A percentile compares a stretch with the other conserved stretches of the same genome.
Evolutionary conservation across 2,329 filamentous ascomycete genomes (phyloP).

Genomic region (Aureobasidium subglaciale): DNA sequence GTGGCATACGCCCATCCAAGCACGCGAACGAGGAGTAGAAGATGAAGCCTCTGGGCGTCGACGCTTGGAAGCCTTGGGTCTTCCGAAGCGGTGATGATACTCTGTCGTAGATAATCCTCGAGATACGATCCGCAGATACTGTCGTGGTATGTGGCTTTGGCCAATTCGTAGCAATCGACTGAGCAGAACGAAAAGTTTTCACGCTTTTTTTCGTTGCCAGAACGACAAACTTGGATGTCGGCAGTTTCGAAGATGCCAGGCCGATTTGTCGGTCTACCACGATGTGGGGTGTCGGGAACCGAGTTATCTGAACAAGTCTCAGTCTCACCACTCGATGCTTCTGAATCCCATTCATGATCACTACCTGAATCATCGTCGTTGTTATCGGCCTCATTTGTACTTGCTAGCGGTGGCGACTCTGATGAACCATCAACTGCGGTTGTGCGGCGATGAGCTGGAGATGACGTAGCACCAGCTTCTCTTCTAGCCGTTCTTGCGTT

Average conservation of each 20-base stretch:
- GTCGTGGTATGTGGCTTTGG: conserved; percentile 4
- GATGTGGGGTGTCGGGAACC: not conserved
- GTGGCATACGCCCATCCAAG: conserved; percentile 7
- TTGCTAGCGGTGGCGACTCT: not conserved
- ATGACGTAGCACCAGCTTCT: not conserved
- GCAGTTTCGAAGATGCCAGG: conserved; percentile 2
- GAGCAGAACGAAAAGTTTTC: conserved; percentile 15
- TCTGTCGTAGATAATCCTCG: conserved; percentile 4
- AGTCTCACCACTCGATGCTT: not conserved
- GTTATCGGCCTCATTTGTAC: not conserved
- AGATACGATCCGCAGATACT: not conserved
- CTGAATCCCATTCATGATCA: not conserved
- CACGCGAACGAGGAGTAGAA: conserved; percentile 12
- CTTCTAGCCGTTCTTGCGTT: not conserved
- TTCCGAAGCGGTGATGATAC: not conserved
- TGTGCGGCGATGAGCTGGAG: not conserved
- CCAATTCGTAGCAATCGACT: conserved; percentile 6
- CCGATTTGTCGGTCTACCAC: not conserved
- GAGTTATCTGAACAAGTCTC: not conserved
- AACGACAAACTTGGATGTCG: conserved; percentile 9
- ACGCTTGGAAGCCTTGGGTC: not conserved
- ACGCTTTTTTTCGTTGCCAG: not conserved
- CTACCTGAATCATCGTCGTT: not conserved
- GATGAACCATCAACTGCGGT: not conserved
- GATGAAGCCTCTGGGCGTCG: not conserved